Conservation (phyloP, 2,329 filamentous ascomycete species). For the Knufia fluminis region DNA sequence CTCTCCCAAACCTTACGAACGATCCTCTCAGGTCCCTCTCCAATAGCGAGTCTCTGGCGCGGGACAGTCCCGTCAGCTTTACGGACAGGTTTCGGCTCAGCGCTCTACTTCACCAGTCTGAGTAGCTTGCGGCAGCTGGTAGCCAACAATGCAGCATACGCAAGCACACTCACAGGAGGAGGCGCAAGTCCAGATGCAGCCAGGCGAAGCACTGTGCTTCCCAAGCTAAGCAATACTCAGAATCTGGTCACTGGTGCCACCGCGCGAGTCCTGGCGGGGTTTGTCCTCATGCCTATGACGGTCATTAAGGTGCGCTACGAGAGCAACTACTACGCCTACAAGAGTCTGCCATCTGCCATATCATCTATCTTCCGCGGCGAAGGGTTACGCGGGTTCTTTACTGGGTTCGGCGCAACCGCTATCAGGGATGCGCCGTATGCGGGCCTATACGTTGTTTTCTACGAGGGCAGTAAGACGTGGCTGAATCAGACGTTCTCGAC, state of each 20-base stretch:
- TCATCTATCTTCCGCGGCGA: slow-evolving; percentile 64
- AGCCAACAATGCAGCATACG: slow-evolving; percentile 31
- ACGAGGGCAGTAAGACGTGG: slow-evolving; percentile 69
- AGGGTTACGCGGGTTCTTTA: slow-evolving; percentile 77
- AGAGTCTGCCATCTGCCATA: slow-evolving; percentile 62
- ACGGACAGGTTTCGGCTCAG: slow-evolving; percentile 83
- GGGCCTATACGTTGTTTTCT: slow-evolving; percentile 86
- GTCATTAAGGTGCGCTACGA: slow-evolving; percentile 96
- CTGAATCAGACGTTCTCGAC: slow-evolving; percentile 34
- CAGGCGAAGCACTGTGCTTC: slow-evolving; percentile 52
- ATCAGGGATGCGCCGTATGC: slow-evolving; percentile 94
- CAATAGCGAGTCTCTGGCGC: slow-evolving; percentile 74
- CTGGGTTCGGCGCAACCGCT: slow-evolving; percentile 87
- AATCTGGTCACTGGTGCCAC: slow-evolving; percentile 79
- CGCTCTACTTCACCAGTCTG: slow-evolving; percentile 85
- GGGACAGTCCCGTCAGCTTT: slow-evolving; percentile 88
- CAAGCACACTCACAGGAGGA: slow-evolving; percentile 25
- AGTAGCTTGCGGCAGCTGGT: slow-evolving; percentile 67
- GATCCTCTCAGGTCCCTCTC: slow-evolving; percentile 57
- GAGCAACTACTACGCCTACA: slow-evolving; percentile 74
- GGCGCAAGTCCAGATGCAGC: neutral
- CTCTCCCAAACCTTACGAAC: slow-evolving; percentile 59
- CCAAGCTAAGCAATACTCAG: slow-evolving; percentile 70
- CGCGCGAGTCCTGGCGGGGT: slow-evolving; percentile 76
- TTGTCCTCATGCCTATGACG: slow-evolving; percentile 90